A percentile compares a stretch with the other conserved stretches of the same genome.
Conservation (phyloP, 2,329 filamentous ascomycete genomes). For the Coniochaeta prunicola region DNA sequence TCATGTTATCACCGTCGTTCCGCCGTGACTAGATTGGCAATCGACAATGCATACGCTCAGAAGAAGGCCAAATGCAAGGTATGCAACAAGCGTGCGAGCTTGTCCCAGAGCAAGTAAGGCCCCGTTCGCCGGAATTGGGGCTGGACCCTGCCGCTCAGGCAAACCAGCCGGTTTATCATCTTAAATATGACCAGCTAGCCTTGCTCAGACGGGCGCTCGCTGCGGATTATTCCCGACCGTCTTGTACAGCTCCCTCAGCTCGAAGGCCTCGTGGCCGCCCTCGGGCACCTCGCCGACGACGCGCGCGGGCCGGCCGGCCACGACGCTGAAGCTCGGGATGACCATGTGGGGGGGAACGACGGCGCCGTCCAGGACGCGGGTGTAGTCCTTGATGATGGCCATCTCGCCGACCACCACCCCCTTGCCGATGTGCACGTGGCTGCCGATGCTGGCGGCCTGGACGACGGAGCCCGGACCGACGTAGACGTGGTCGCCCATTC, state of each 20-base stretch:
- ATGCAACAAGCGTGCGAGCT: too few relatives aligned
- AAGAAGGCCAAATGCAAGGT: not conserved
- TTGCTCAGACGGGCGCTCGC: conserved; percentile 25
- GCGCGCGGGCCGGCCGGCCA: conserved; percentile 74
- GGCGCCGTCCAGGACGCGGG: conserved; percentile 76
- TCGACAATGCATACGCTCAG: too few relatives aligned
- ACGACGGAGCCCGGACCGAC: conserved; percentile 69
- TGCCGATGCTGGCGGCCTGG: conserved; percentile 76
- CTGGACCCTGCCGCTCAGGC: not conserved
- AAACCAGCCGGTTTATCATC: not conserved
- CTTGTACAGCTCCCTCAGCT: conserved; percentile 58
- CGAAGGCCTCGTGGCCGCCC: conserved; percentile 58
- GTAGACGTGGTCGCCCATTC: conserved; percentile 92
- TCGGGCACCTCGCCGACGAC: conserved; percentile 77
- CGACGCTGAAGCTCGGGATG: conserved; percentile 83
- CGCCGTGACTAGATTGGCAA: too few relatives aligned
- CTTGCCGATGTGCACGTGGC: conserved; percentile 77
- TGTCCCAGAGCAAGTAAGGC: not conserved
- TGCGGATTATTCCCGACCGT: conserved; percentile 51
- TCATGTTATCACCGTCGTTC: not conserved
- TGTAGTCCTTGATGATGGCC: conserved; percentile 88
- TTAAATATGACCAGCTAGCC: not conserved
- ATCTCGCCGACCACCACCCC: conserved; percentile 76
- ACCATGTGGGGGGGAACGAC: conserved; percentile 86
- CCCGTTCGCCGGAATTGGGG: not conserved